Percentiles rank a stretch among this genome's conserved stretches.
phyloP scores from a whole-genome alignment of 1,139 yeast genomes.

The Blastobotrys proliferans region DNA sequence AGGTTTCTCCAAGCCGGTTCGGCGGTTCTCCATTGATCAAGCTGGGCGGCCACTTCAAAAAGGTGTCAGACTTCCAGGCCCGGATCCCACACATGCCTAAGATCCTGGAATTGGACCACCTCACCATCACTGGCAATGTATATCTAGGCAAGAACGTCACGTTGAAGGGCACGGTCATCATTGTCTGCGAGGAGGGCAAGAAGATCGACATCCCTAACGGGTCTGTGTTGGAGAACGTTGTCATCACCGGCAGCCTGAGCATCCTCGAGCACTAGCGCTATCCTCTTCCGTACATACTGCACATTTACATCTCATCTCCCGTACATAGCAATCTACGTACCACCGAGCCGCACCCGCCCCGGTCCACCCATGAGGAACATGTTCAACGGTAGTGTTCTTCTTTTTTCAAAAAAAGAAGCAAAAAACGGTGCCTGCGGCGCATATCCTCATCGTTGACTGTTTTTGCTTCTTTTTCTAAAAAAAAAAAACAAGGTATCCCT shows the following conservation, averaged over 20 bases:
- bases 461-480: too few species aligned
- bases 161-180: constrained; percentile 93
- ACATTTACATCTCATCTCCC: too few species aligned
- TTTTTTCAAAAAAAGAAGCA: too few species aligned
- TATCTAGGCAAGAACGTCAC: constrained; percentile 84
- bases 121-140: constrained; percentile 96
- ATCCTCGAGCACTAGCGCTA: constrained; percentile 90
- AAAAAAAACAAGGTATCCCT: too few species aligned
- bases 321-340: too few species aligned
- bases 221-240: constrained; percentile 88
- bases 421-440: too few species aligned
- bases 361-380: too few species aligned
- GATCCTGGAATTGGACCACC: constrained; percentile 92
- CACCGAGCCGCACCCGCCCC: too few species aligned
- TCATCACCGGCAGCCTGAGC: constrained; percentile 93
- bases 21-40: constrained; percentile 91
- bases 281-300: too few species aligned
- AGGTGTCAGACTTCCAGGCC: constrained; percentile 84
- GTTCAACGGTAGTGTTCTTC: too few species aligned
- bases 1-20: constrained; percentile 77
- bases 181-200: constrained; percentile 96
- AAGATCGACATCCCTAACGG: constrained; percentile 98
- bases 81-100: constrained; percentile 95
- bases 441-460: too few species aligned
- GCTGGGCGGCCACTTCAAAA: constrained; percentile 93